Evolutionary conservation across 805 yeast species (phyloP), one percentile per base, ranked within the genome.

Genomic region (Saccharomycopsis sp.): DNA sequence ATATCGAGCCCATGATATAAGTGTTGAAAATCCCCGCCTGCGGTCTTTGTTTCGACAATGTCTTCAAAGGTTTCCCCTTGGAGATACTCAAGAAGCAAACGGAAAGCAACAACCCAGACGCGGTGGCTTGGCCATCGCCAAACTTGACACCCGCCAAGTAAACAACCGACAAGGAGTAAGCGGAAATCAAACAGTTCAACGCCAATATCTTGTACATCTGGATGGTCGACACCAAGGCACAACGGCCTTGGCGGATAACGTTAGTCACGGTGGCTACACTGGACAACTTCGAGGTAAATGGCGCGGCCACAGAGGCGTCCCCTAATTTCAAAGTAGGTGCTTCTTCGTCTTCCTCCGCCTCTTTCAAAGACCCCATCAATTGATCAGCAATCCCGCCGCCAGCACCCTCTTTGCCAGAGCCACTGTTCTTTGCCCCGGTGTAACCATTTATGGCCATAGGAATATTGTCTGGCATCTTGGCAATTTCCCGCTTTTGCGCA

Each of bases 161-260:
- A 57, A 92, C 74, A 30, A 92, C 96, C 32, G 95, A 84, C 54
- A 89, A 69, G 2, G 97, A 87, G 61, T 92, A 92, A 23, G 98
- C 98, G 51, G 94, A 80, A 63, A 92, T 87, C 68, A 92, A 71
- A 74, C 97, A 92, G 63, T 92, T 92, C 66, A 92, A 72, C 0
- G 98, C 98, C 58, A 92, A 68, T 56, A 92, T 92, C 68, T 92
- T 92, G 73, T 92, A 92, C 98, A 92, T 92, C 67, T 92, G 98
- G 58, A 92, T 88, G 6, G 98, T 92, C 13, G 96, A 85, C 34
- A 92, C 96, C 51, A 92, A 70, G 5, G 98, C 95, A 69, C 95
- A 85, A 64, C 98, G 86, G 50, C 98, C 98, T 69, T 92, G 96
- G 64, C 98, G 87, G 52, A 92, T 75, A 50, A 92, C 83, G 57